phyloP scores from a whole-genome alignment of 2,329 filamentous ascomycete genomes.

The Fusarium azukiicola region DNA sequence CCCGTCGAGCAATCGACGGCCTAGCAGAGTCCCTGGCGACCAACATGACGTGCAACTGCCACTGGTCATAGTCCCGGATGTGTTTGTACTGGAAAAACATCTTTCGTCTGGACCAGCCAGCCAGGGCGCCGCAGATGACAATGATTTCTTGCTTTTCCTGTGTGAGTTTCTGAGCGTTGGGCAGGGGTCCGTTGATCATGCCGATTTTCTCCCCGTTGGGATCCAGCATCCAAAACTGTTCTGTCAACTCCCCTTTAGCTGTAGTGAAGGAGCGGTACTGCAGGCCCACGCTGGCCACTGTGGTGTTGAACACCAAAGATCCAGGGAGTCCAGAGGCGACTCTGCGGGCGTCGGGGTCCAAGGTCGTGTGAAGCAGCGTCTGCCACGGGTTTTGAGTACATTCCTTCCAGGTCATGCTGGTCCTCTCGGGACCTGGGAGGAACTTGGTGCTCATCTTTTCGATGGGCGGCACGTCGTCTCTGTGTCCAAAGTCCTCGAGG shows the following conservation, averaged over 20 bases:
- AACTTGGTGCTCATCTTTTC: neutral
- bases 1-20: neutral
- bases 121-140: conserved; percentile 16
- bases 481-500: neutral
- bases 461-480: neutral
- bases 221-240: neutral
- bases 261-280: neutral
- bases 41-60: conserved; percentile 13
- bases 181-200: neutral
- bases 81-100: too few species aligned
- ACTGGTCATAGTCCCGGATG: neutral
- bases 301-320: conserved; percentile 14
- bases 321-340: neutral
- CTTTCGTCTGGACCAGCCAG: neutral
- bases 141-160: neutral
- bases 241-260: neutral
- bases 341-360: neutral
- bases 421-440: neutral
- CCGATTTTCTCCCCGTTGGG: neutral
- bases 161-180: neutral
- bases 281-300: neutral
- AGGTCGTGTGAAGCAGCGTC: neutral
- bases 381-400: conserved; percentile 13
- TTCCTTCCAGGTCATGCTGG: neutral
- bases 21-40: neutral